Percentiles rank a stretch among this genome's conserved stretches.
Conservation (phyloP, 148 eudicot genomes). For the Rhododendron griersonianum region DNA sequence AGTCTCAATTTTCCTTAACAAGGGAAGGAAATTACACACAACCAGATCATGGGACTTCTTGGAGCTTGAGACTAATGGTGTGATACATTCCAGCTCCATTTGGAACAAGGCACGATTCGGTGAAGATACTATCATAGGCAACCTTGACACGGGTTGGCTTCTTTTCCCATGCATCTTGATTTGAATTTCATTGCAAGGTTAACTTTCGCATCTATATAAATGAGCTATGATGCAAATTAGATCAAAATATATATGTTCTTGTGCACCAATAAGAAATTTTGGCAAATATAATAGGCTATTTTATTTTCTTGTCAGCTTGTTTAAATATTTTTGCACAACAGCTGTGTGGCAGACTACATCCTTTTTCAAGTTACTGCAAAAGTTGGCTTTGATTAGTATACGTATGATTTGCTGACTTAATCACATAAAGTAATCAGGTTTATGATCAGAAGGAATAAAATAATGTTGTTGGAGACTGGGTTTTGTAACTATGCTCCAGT, state of each 20-base stretch:
- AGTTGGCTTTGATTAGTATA: not conserved
- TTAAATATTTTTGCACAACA: not conserved
- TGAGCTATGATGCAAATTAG: not conserved
- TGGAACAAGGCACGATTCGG: conserved; percentile 83
- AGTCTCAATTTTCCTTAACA: conserved; percentile 61
- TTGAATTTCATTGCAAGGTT: not conserved
- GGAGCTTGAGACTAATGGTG: conserved; percentile 58
- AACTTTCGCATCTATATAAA: not conserved
- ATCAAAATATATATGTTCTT: not conserved
- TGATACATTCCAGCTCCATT: conserved; percentile 32
- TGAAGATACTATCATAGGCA: conserved; percentile 75
- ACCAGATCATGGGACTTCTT: conserved; percentile 86
- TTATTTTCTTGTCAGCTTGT: not conserved
- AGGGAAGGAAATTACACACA: conserved; percentile 72
- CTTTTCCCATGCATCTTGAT: not conserved
- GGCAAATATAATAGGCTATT: not conserved
- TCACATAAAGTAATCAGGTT: not conserved
- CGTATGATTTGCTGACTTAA: conserved; percentile 19
- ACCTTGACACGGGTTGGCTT: conserved; percentile 76
- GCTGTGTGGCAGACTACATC: not conserved
- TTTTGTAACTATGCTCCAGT: not conserved
- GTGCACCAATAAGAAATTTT: not conserved
- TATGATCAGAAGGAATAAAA: conserved; percentile 1
- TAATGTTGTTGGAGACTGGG: not conserved
- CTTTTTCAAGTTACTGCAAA: not conserved